Evolutionary conservation across 2,329 filamentous ascomycete genomes (phyloP).

Genomic region (Fusarium sp.): DNA sequence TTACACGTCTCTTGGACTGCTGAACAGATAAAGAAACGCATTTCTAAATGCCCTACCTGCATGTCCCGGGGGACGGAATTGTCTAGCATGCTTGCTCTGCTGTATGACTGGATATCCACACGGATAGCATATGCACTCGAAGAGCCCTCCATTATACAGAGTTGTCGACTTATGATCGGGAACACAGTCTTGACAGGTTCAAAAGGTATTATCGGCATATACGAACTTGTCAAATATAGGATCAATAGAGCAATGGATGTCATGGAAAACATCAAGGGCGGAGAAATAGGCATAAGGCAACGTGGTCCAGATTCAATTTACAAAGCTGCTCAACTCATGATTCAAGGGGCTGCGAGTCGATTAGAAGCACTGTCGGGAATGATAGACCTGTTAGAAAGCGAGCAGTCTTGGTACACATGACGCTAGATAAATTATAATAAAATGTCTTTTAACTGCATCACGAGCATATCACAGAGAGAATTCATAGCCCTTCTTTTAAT

Average conservation of each 20-base stretch:
- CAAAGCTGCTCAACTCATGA: not conserved
- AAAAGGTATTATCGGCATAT: not conserved
- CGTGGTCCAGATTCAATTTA: fast-evolving
- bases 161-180: not conserved
- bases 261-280: fast-evolving
- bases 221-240: not conserved
- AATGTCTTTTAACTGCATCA: no score
- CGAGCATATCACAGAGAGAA: no score
- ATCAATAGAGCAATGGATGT: not conserved
- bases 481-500: no score
- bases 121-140: not conserved
- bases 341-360: not conserved
- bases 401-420: not conserved
- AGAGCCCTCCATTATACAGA: not conserved
- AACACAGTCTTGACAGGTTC: not conserved
- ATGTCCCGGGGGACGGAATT: not conserved
- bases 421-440: no score
- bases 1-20: not conserved
- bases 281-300: fast-evolving
- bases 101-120: not conserved
- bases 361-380: not conserved
- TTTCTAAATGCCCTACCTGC: not conserved
- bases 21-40: not conserved
- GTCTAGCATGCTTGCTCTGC: not conserved
- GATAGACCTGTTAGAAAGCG: not conserved